Evolutionary conservation across 495 filamentous ascomycete species (phyloP).

Genomic region (Trichoderma orchidacearum): DNA sequence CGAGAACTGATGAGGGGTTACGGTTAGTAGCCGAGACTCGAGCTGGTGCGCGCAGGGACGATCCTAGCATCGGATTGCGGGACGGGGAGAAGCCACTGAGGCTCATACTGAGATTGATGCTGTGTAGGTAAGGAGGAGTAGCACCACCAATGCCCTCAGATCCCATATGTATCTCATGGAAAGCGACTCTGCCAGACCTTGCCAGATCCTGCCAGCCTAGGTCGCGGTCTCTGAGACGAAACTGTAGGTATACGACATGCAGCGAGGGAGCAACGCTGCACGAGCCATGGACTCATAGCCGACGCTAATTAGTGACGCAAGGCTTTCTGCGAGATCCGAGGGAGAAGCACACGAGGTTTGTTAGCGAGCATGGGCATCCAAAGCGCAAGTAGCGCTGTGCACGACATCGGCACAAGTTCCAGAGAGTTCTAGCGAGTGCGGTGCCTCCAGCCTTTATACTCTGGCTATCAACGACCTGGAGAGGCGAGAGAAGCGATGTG

Average conservation of each 20-base stretch:
- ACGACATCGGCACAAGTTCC: neutral
- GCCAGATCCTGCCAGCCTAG: neutral
- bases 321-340: neutral
- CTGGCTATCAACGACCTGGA: neutral
- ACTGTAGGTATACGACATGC: neutral
- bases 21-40: neutral
- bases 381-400: neutral
- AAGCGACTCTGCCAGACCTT: no score
- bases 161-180: no score
- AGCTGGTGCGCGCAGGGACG: neutral
- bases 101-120: neutral
- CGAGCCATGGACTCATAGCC: neutral
- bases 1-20: neutral
- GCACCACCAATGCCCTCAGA: no score
- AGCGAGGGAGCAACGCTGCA: neutral
- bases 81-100: neutral
- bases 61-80: neutral
- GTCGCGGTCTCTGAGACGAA: neutral
- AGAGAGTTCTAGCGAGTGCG: neutral
- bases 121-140: neutral
- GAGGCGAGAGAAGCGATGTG: neutral
- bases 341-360: neutral
- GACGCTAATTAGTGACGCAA: neutral
- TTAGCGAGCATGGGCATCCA: neutral
- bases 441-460: neutral